Percentiles rank a stretch among this genome's conserved stretches.
Conservation (phyloP, 148 eudicot genomes). For the Arbutus unedo region DNA sequence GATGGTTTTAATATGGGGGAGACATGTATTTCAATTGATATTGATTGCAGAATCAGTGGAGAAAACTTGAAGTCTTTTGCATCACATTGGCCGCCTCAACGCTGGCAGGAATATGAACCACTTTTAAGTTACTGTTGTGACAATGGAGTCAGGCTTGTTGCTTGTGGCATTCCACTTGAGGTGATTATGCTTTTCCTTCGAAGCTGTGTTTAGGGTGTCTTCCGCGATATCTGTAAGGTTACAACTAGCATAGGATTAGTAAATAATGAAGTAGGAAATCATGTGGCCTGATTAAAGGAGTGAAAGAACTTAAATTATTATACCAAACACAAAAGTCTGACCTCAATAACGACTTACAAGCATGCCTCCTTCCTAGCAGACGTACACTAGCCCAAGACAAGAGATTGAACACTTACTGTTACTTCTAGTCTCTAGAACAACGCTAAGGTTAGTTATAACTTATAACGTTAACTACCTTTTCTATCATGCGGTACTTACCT, state of each 20-base stretch:
- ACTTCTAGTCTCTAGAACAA: background rate
- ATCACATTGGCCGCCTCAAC: constrained; percentile 79
- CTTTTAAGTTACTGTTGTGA: constrained; percentile 80
- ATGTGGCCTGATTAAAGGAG: background rate
- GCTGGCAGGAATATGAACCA: constrained; percentile 93
- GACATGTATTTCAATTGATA: background rate
- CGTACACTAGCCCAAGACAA: background rate
- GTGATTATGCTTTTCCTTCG: constrained; percentile 29
- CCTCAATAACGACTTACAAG: background rate
- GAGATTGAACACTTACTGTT: background rate
- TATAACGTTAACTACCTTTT: background rate
- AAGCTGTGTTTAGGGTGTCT: constrained; percentile 8
- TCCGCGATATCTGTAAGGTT: background rate
- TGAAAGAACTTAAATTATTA: background rate
- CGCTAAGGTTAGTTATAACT: background rate
- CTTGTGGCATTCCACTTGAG: constrained; percentile 95
- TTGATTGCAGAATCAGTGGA: constrained; percentile 70
- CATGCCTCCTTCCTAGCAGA: background rate
- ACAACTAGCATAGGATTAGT: background rate
- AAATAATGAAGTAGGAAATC: background rate
- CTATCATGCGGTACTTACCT: background rate
- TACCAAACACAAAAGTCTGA: background rate
- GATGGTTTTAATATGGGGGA: background rate
- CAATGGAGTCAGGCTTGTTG: constrained; percentile 65
- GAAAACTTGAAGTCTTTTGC: constrained; percentile 61